Evolutionary conservation across 805 yeast species (phyloP), one percentile per base, ranked within the genome.

Genomic region (Metschnikowia baotianmanensis): DNA sequence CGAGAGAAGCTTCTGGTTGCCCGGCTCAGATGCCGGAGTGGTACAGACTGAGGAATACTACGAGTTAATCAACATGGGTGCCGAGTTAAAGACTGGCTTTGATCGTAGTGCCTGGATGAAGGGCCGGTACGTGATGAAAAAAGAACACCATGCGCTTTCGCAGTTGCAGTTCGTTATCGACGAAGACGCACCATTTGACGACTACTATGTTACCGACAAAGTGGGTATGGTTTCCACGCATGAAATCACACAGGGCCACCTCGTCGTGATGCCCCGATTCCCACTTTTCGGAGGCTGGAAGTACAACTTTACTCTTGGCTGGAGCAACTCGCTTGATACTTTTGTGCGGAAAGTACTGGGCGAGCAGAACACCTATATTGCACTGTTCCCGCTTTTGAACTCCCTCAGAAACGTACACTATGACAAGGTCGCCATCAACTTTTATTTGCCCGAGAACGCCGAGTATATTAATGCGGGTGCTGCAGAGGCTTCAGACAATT

Each of bases 201-300:
- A 83, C 45, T 76, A 82, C 42, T 93, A 86, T 66, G 87, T 71
- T 59, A 82, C 88, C 9, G 99, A 93, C 62, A 76, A 84, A 50
- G 96, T 91, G 21, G 99, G 99, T 26, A 86, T 87, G 64, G 96
- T 91, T 11, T 82, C 96, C 6, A 86, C 97, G 3, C 83, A 84
- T 36, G 68, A 69, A 46, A 46, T 66, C 19, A 57, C 65, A 4
- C 63, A 63, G 30, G 62, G 73, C 31, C 63, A 66, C 45, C 65
- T 87, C 34, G 67, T 82, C 25, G 61, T 93, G 49, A 78, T 76
- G 56, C 98, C 98, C 42, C 77, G 99, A 61, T 93, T 72, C 70
- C 99, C 99, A n/a, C 61, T 93, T 6, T 86, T 87, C 63, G 99
- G 99, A 35, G 95, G 90, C 31, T 93, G 99, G 99, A 76, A 82